Base-by-base conservation (phyloP, 345 rosid genomes). In the Hypericum androsaemum region DNA sequence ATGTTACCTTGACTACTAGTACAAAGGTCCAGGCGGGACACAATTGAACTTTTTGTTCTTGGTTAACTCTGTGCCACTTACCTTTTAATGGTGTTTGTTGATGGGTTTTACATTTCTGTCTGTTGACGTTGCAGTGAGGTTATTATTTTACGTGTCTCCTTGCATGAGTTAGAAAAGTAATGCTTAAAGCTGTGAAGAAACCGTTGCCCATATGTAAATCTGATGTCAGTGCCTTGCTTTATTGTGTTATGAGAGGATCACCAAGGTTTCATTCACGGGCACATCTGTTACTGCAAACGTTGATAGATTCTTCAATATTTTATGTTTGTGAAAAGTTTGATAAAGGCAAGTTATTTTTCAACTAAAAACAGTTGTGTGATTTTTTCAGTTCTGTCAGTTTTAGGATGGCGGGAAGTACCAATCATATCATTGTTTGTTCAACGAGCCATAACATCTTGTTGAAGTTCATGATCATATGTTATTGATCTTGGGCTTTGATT, bases 191-290 rank as follows among this genome's bases (percentile, higher is more conserved):
- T 56, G 74, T 53, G 60, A 79, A 71, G 60, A 66, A 75, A 63
- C 83, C 80, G 10, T 48, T 66, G 54, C 59, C 51, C 54, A 32
- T 39, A 37, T 71, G 82, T 41, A 81, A 73, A 60, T 64, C 71
- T 64, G 96, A 88, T 41, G 88, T 53, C 36, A 71, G 72, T 80
- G 69, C 81, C 53, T 61, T 92, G 48, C 72, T 92, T 58, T 80
- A 62, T 67, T 67, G 81, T 78, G 68, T 65, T 58, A 78, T 83
- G 89, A 77, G 74, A 57, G 89, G 88, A 68, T 70, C 69, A 43
- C 66, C 72, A 43, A 72, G 67, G 64, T 71, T 85, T 53, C 94
- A 88, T 64, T 88, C 96, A 53, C 77, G 67, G 70, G 90, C 88
- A 49, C 74, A 70, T 47, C 54, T 61, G 42, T 72, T 75, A 61